phyloP scores from a whole-genome alignment of 1,284 basidiomycete genomes.

The Papiliotrema terrestris region DNA sequence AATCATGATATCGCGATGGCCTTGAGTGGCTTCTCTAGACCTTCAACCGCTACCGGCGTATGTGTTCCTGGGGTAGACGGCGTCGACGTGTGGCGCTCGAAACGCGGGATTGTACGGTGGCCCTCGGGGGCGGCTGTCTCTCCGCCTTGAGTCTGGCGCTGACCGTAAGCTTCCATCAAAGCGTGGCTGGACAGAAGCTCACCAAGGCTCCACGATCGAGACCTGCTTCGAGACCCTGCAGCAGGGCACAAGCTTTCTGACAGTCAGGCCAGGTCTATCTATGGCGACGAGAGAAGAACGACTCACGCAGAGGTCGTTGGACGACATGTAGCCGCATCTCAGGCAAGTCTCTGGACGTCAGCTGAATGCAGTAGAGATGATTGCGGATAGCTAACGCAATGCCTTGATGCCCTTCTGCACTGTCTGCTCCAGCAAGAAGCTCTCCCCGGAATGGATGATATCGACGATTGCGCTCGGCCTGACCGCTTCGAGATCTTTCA shows the following conservation, averaged over 20 bases:
- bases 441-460: conserved; percentile 94
- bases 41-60: conserved; percentile 19
- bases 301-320: conserved; percentile 72
- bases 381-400: conserved; percentile 59
- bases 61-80: not conserved
- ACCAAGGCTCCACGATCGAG: conserved; percentile 58
- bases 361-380: not conserved
- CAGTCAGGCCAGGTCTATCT: not conserved
- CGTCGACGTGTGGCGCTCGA: conserved; percentile 29
- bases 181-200: conserved; percentile 33
- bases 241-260: conserved; percentile 77
- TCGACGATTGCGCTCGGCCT: conserved; percentile 94
- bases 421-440: conserved; percentile 73
- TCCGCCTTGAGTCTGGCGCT: conserved; percentile 32
- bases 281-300: not conserved
- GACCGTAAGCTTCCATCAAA: not conserved
- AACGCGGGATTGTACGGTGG: conserved; percentile 47
- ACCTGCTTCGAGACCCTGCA: conserved; percentile 86
- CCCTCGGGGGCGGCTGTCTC: conserved; percentile 30
- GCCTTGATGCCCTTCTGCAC: conserved; percentile 70
- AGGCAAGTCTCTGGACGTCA: conserved; percentile 70
- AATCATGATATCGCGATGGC: conserved; percentile 22
- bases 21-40: conserved; percentile 36
- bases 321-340: conserved; percentile 88
- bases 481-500: conserved; percentile 92